Conservation (phyloP, 2,329 filamentous ascomycete species). For the Metarhizium brunneum region DNA sequence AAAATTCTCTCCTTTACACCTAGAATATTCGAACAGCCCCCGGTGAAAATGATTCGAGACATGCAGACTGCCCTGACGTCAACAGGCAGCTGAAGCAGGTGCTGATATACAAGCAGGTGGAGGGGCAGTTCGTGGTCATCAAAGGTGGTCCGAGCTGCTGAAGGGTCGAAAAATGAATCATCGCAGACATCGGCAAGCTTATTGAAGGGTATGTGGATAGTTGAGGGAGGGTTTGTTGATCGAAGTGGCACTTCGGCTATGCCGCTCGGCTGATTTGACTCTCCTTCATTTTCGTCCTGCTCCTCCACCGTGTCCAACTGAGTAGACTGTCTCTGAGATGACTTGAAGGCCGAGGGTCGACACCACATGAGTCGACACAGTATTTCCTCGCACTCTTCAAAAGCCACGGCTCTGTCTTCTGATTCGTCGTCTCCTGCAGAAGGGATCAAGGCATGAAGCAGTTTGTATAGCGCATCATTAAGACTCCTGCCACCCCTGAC, state of each 20-base stretch:
- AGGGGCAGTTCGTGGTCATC: slow-evolving; percentile 84
- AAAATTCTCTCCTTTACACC: slow-evolving; percentile 72
- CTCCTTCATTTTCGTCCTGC: slow-evolving; percentile 42
- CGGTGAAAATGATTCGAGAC: slow-evolving; percentile 79
- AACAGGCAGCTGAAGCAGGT: slow-evolving; percentile 65
- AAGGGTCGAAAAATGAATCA: slow-evolving; percentile 58
- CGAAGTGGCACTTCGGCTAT: slow-evolving; percentile 35
- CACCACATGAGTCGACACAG: slow-evolving; percentile 73
- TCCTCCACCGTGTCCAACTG: slow-evolving; percentile 42
- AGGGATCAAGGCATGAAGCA: slow-evolving; percentile 34
- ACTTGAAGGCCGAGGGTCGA: slow-evolving; percentile 22
- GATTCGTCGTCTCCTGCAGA: slow-evolving; percentile 20
- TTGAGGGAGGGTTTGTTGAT: slow-evolving; percentile 40
- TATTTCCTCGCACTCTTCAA: slow-evolving; percentile 77
- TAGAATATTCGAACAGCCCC: slow-evolving; percentile 68
- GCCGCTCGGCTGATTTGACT: slow-evolving; percentile 14
- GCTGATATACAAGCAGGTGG: slow-evolving; percentile 65
- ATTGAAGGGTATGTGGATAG: slow-evolving; percentile 58
- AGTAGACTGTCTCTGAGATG: slow-evolving; percentile 27
- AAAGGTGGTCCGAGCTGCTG: slow-evolving; percentile 44
- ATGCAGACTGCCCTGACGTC: slow-evolving; percentile 82
- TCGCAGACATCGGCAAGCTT: slow-evolving; percentile 68
- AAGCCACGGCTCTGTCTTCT: slow-evolving; percentile 39
- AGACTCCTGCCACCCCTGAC: slow-evolving; percentile 67
- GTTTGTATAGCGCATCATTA: slow-evolving; percentile 57